A percentile compares a stretch with the other conserved stretches of the same genome.
Evolutionary conservation across 2,329 filamentous ascomycete genomes (phyloP).

Genomic region (Alternaria dauci): DNA sequence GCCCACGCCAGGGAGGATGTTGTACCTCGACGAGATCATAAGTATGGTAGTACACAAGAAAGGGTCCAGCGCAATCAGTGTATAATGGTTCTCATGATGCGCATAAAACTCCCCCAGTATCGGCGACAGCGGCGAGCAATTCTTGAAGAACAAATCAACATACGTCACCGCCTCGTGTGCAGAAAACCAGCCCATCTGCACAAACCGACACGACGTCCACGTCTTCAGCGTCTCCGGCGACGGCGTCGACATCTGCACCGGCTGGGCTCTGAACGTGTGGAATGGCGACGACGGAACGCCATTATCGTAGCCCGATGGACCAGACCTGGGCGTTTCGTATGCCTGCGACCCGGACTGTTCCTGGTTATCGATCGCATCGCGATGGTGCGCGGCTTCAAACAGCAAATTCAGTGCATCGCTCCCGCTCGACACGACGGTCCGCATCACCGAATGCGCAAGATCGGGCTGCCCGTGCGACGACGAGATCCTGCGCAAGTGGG

Average conservation of each 20-base stretch:
- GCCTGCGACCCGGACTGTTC: slow-evolving; percentile 47
- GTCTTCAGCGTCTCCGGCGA: slow-evolving; percentile 54
- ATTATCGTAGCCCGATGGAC: slow-evolving; percentile 35
- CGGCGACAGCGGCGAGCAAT: slow-evolving; percentile 61
- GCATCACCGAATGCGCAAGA: slow-evolving; percentile 54
- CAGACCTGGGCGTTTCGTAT: slow-evolving; percentile 49
- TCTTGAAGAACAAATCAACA: slow-evolving; percentile 62
- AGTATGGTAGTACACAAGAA: slow-evolving; percentile 63
- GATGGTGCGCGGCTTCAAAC: slow-evolving; percentile 59
- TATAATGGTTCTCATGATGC: slow-evolving; percentile 58
- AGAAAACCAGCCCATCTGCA: slow-evolving; percentile 65
- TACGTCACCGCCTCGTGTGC: slow-evolving; percentile 63
- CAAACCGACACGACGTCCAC: slow-evolving; percentile 62
- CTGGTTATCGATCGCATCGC: slow-evolving; percentile 48
- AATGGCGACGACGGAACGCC: slow-evolving; percentile 39
- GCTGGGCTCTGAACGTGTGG: slow-evolving; percentile 45
- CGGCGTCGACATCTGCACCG: slow-evolving; percentile 51
- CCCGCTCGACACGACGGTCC: slow-evolving; percentile 61
- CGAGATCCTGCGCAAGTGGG: slow-evolving; percentile 43
- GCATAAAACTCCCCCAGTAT: slow-evolving; percentile 61
- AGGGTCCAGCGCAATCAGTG: slow-evolving; percentile 61
- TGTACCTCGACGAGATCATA: slow-evolving; percentile 64
- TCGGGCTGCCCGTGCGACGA: slow-evolving; percentile 40
- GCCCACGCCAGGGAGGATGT: slow-evolving; percentile 49
- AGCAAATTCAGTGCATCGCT: slow-evolving; percentile 63